phyloP scores from a whole-genome alignment of 2,329 filamentous ascomycete genomes.

The Curvularia eragrostidis region DNA sequence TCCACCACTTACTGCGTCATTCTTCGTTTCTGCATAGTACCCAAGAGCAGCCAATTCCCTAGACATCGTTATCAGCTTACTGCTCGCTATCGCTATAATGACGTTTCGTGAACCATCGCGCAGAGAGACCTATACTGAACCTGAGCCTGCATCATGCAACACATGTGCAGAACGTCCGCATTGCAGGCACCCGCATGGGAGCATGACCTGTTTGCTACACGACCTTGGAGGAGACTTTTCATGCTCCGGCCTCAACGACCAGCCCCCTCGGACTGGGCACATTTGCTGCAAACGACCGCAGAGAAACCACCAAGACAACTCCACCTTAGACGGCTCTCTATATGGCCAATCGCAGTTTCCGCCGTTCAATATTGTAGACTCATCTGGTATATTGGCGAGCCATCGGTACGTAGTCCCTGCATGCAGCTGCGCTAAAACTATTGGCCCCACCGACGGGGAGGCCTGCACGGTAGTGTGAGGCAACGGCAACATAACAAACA shows the following conservation, averaged over 20 bases:
- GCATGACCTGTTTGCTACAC: neutral
- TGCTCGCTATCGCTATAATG: slow-evolving; percentile 2
- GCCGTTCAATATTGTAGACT: neutral
- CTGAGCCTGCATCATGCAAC: neutral
- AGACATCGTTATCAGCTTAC: neutral
- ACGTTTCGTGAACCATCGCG: neutral
- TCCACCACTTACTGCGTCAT: neutral
- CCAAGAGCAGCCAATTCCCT: neutral
- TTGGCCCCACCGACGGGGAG: neutral
- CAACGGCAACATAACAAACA: neutral
- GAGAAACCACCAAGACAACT: neutral
- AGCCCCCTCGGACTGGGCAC: neutral
- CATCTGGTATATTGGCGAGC: neutral
- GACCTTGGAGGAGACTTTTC: neutral
- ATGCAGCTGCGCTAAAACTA: too few species aligned
- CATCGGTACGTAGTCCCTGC: too few species aligned
- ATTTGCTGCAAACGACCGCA: neutral
- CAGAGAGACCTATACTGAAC: neutral
- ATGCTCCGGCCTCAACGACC: neutral
- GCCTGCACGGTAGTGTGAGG: neutral
- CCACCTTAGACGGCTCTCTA: neutral
- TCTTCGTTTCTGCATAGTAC: neutral
- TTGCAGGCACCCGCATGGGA: neutral
- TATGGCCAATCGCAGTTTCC: too few species aligned
- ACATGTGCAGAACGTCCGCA: neutral